These are phyloP conservation scores for Dactylellina sp. DNA, from an alignment of 2,329 filamentous ascomycete genomes.

Conservation along the genomic window DNA sequence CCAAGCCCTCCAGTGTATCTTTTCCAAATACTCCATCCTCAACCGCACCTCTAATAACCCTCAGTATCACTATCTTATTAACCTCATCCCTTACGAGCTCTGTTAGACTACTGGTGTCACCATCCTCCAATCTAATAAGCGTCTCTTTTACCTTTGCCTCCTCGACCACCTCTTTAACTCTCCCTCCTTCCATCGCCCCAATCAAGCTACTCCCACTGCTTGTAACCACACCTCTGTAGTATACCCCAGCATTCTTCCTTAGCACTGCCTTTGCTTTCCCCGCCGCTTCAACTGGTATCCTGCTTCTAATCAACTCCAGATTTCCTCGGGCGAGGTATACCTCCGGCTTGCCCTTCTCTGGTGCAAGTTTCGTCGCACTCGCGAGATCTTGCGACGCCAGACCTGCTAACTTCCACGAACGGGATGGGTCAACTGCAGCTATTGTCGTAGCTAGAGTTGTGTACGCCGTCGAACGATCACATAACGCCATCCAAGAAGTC, in stretches of 20 bases:
- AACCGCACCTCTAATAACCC: conserved; percentile 53
- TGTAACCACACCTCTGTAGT: conserved; percentile 57
- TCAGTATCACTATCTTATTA: conserved; percentile 29
- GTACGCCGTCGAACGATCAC: conserved; percentile 52
- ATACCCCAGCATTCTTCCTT: conserved; percentile 59
- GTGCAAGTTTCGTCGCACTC: conserved; percentile 56
- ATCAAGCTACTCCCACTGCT: conserved; percentile 27
- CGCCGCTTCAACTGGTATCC: conserved; percentile 49
- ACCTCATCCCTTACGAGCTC: conserved; percentile 26
- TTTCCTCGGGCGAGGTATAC: conserved; percentile 59
- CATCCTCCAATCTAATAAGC: conserved; percentile 56
- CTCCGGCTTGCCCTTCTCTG: conserved; percentile 51
- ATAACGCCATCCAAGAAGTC: conserved; percentile 44
- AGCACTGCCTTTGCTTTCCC: conserved; percentile 48
- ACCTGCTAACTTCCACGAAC: conserved; percentile 57
- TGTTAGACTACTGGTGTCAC: conserved; percentile 37
- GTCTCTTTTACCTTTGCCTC: conserved; percentile 59
- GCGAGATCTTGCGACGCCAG: conserved; percentile 53
- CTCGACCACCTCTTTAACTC: conserved; percentile 46
- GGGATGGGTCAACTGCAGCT: background rate
- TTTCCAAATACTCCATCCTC: conserved; percentile 61
- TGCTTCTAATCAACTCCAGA: conserved; percentile 58
- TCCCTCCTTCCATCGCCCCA: conserved; percentile 50
- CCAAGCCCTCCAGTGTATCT: conserved; percentile 32
- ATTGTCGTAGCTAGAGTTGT: conserved; percentile 18